Evolutionary conservation across 257 asterid genomes (phyloP), one percentile per base, ranked within the genome.

Genomic region (Penstemon barbatus): DNA sequence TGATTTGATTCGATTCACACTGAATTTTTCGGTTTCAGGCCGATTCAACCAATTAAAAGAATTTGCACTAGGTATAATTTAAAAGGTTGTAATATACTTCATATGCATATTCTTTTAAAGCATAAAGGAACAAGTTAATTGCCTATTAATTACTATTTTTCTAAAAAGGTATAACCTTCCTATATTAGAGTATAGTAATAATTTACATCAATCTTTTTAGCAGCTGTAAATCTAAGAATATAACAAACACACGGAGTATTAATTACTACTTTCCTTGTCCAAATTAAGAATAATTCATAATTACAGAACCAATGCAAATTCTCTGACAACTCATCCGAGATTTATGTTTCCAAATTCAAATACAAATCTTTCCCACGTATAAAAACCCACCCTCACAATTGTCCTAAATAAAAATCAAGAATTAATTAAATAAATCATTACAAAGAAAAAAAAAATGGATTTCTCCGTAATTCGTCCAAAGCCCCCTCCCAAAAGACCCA

Each of bases 401-500:
- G 46, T 63, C 18, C 18, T 15, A 15, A 57, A 9, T 8, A 44
- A 48, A 45, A 1, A 1, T 12, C 5, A n/a, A 1, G 8, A 61
- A 53, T 38, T 13, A 61, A 53, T 38, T 13, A 40, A 37, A 55
- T 8, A 57, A 42, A 48, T 46, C 8, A 52, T 12, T 12, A 43
- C 15, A 52, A 9, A 40, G 2, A 62, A 33, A 3, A 45, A 18
- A 39, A 18, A 12, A 3, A 81, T 77, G 85, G 79, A 74, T 71
- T 78, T 68, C 79, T 39, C 46, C 1, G 43, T 50, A 9, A 55
- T 81, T 39, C 67, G 77, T 9, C 72, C 69, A n/a, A 68, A 58
- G 70, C 65, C 65, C 36, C 74, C 77, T 0, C 8, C 66, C 25
- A 71, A 56, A 58, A 71, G 57, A 40, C 59, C 77, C 9, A 40